Base-by-base conservation (phyloP, 139 green algal species). In the Diplosphaera chodatii region DNA sequence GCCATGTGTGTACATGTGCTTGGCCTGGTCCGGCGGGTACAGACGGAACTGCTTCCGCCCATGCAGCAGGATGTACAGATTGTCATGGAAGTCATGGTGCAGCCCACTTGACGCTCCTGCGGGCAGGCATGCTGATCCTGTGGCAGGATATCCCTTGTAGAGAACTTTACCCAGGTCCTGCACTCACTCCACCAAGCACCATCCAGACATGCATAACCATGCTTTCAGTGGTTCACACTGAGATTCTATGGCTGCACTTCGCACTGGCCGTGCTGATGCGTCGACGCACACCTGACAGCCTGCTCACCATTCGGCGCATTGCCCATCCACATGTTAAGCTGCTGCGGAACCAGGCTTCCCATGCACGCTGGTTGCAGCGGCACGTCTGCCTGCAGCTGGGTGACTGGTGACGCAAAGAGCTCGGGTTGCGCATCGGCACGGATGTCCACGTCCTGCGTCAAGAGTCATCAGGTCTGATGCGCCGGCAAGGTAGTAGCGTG, bases 71-170 rank as follows among this genome's bases (percentile, higher is more conserved):
- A 94, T 68, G 63, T 96, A 96, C 66, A 96, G 77, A 74, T 97
- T 97, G 82, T 97, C 91, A 74, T 97, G 91, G 55, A 86, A 96
- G 79, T 97, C 91, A 32, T 94, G 89, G 78, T 97, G 91, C 59
- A 97, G 82, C 2, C 91, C 91, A 32, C 64, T 86, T 40, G 81
- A 90, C 4, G 84, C 73, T 13, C 91, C 91, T 89, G 74, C 73
- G 65, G 1, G 33, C 55, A 55, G 34, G 15, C 16, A 28, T 27
- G 66, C 33, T 71, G 29, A 8, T 55, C 27, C 5, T 8, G 28
- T 37, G 29, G 15, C n/a, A n/a, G n/a, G n/a, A n/a, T n/a, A n/a
- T n/a, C n/a, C n/a, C n/a, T n/a, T n/a, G n/a, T n/a, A n/a, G n/a
- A n/a, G n/a, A n/a, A n/a, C n/a, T n/a, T n/a, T n/a, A n/a, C n/a